phyloP scores from a whole-genome alignment of 495 filamentous ascomycete species.

The Podospora comata region DNA sequence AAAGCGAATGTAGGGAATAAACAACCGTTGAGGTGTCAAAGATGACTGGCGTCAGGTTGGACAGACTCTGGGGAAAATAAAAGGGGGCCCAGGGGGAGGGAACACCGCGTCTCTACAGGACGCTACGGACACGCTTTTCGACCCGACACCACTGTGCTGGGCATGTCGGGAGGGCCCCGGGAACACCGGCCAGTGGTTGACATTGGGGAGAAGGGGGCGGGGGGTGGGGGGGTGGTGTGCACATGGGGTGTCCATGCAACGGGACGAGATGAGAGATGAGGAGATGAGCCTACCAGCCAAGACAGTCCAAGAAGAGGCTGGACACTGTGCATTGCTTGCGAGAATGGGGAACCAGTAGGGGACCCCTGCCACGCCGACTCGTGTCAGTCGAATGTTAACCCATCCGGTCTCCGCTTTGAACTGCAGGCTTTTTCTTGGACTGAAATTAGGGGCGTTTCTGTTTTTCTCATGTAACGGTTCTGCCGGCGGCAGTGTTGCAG shows the following conservation, averaged over 20 bases:
- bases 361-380: neutral
- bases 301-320: neutral
- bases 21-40: slow-evolving; percentile 8
- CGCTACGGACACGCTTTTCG: neutral
- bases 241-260: neutral
- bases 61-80: slow-evolving; percentile 3
- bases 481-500: neutral
- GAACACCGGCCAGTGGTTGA: neutral
- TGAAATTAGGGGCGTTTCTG: neutral
- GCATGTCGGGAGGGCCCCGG: neutral
- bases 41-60: neutral
- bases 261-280: neutral
- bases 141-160: neutral
- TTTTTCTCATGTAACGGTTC: neutral
- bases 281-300: neutral
- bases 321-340: neutral
- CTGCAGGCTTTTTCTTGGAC: neutral
- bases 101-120: neutral
- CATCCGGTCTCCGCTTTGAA: neutral
- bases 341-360: neutral
- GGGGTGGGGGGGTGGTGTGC: no score
- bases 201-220: neutral
- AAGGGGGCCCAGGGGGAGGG: neutral
- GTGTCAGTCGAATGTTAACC: neutral
- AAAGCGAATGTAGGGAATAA: neutral